Conservation (phyloP, 2,329 filamentous ascomycete species). For the Sclerotiophoma versabilis region DNA sequence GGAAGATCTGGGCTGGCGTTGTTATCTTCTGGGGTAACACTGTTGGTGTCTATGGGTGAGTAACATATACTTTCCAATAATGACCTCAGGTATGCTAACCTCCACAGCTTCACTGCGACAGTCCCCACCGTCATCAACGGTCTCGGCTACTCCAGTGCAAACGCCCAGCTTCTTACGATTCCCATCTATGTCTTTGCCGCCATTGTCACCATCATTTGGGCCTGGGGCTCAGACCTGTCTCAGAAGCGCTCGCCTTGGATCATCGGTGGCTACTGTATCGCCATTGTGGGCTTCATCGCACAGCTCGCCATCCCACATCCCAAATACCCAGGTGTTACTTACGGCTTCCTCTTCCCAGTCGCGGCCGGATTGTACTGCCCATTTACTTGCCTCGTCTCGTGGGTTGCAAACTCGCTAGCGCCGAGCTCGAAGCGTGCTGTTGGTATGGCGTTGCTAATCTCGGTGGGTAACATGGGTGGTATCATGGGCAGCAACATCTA, state of each 20-base stretch:
- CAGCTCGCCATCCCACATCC: constrained; percentile 55
- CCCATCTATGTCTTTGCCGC: constrained; percentile 54
- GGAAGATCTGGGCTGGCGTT: constrained; percentile 46
- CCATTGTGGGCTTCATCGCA: constrained; percentile 63
- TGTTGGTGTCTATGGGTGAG: constrained; percentile 46
- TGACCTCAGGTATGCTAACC: neutral
- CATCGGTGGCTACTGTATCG: constrained; percentile 58
- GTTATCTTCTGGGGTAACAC: constrained; percentile 51
- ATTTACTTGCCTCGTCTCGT: constrained; percentile 46
- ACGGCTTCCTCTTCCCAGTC: constrained; percentile 52
- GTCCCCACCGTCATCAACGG: constrained; percentile 53
- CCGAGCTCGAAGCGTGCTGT: constrained; percentile 51
- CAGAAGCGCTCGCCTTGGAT: constrained; percentile 63
- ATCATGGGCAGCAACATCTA: constrained; percentile 59
- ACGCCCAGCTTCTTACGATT: constrained; percentile 53
- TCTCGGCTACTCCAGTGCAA: constrained; percentile 52
- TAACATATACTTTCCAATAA: neutral
- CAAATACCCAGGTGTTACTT: constrained; percentile 54
- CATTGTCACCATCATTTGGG: constrained; percentile 51
- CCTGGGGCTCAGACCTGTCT: constrained; percentile 59
- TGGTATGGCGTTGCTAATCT: constrained; percentile 58
- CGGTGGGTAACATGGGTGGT: constrained; percentile 57
- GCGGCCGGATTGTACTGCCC: constrained; percentile 47
- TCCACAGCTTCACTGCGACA: constrained; percentile 46
- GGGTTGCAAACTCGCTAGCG: constrained; percentile 46